These are phyloP conservation scores for Nitzschia sp. DNA, from an alignment of 108 stramenopile species.

Conservation along the genomic window DNA sequence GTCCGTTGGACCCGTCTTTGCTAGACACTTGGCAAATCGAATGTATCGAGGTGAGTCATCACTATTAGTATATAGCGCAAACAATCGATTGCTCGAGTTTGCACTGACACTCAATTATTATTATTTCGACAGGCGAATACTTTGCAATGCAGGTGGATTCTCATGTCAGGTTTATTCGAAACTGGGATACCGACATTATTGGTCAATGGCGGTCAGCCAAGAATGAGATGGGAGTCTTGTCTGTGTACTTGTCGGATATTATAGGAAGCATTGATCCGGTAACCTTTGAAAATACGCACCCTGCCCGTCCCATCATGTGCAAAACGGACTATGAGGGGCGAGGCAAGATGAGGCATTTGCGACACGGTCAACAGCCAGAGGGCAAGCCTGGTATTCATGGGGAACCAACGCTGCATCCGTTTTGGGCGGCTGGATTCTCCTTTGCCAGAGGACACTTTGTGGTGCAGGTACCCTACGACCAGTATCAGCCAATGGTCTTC, in stretches of 20 bases:
- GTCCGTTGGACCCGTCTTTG: conserved; percentile 89
- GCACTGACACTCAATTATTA: not conserved
- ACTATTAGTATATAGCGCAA: not conserved
- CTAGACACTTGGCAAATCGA: conserved; percentile 83
- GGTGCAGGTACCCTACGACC: conserved; percentile 89
- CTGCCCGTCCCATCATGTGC: conserved; percentile 83
- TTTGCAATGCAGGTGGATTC: conserved; percentile 95
- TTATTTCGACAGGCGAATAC: conserved; percentile 65
- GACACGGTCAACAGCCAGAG: conserved; percentile 89
- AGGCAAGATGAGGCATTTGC: conserved; percentile 60
- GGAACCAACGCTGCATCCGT: conserved; percentile 84
- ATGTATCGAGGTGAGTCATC: conserved; percentile 62
- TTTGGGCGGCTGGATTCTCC: conserved; percentile 94
- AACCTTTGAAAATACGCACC: conserved; percentile 49
- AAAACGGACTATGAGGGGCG: conserved; percentile 56
- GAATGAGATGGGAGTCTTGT: conserved; percentile 92
- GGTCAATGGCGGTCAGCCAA: conserved; percentile 73
- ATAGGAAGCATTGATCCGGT: conserved; percentile 61
- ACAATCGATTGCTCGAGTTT: not conserved
- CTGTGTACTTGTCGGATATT: conserved; percentile 79
- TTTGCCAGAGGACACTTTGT: conserved; percentile 89
- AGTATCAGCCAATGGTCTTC: conserved; percentile 82
- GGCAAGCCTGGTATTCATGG: conserved; percentile 61
- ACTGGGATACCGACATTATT: conserved; percentile 89
- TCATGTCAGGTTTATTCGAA: conserved; percentile 86